Evolutionary conservation across 2,329 filamentous ascomycete genomes (phyloP), one percentile per base, ranked within the genome.

Genomic region (Trichoderma sp.): DNA sequence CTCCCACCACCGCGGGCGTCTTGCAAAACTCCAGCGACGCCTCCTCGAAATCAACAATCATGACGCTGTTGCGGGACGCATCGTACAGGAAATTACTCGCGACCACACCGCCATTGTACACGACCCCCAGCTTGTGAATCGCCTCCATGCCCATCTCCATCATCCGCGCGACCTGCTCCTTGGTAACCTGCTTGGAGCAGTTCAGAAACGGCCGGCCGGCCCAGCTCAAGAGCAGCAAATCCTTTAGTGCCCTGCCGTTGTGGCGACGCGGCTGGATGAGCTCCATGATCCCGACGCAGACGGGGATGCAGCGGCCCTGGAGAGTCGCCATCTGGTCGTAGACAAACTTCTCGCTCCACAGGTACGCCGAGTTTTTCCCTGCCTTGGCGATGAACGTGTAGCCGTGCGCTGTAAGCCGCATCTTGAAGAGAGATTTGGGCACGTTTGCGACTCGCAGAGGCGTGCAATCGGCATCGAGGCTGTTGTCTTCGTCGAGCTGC

Each of bases 381-480:
- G 25, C 60, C 60, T 64, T 64, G n/a, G 60, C 60, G 13, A 64
- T 32, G 15, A 64, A 42, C 2, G 60, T 64, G 17, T 64, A 64
- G 4, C 48, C 48, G 2, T 42, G 35, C 17, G 60, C 17, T 6
- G 48, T 37, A 0, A 34, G n/a, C 3, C 60, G 50, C 25, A 64
- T 19, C 48, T 64, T 64, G 60, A 64, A 54, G 8, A 54, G 35
- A 4, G 60, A 64, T 12, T 29, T 53, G 50, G 19, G 22, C 5
- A n/a, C 5, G 25, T 22, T 45, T 1, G 25, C 35, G 29, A 39
- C 19, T 5, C 50, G 48, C n/a, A 66, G 29, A 1, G n/a, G 63
- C 10, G 17, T 42, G 25, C 22, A 67, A 12, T 67, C 42, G 25
- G 17, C 15, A 17, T 42, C 17, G 3, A 13, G 19, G 22, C 29